Evolutionary conservation across 2,329 filamentous ascomycete genomes (phyloP).

Genomic region (Exophiala xenobiotica): DNA sequence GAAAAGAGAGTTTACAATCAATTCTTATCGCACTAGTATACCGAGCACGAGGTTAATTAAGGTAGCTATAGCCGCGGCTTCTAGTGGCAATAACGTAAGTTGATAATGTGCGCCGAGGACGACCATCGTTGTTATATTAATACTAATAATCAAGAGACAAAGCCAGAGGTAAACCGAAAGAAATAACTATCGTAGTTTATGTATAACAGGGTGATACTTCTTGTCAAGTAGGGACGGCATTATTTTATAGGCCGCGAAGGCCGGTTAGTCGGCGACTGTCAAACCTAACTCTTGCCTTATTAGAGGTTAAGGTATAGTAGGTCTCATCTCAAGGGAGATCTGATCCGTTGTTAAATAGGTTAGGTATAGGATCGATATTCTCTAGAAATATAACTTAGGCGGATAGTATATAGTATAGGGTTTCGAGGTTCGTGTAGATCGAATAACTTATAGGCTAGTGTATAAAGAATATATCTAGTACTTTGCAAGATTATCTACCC

Average conservation of each 20-base stretch:
- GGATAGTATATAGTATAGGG: too few species aligned
- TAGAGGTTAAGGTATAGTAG: not conserved
- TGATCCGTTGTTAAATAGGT: not conserved
- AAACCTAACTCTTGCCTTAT: not conserved
- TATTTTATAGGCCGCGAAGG: not conserved
- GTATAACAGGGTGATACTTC: slow-evolving; percentile 30
- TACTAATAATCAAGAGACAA: slow-evolving; percentile 42
- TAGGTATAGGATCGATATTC: not conserved
- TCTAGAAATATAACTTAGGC: too few species aligned
- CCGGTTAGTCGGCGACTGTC: not conserved
- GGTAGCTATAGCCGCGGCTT: slow-evolving; percentile 41
- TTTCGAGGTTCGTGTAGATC: too few species aligned
- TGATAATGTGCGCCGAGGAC: slow-evolving; percentile 39
- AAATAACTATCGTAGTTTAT: slow-evolving; percentile 38
- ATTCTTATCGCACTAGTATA: slow-evolving; percentile 52
- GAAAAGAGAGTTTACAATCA: slow-evolving; percentile 54
- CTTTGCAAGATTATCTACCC: too few species aligned
- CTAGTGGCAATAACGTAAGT: slow-evolving; percentile 33
- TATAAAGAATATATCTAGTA: too few species aligned
- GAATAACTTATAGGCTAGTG: too few species aligned
- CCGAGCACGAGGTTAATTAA: slow-evolving; percentile 49
- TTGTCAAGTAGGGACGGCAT: slow-evolving; percentile 26
- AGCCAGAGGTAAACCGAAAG: slow-evolving; percentile 45
- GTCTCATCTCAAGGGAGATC: not conserved
- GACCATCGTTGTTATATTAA: slow-evolving; percentile 40